Base-by-base conservation (phyloP, 805 yeast genomes). In the Wickerhamomyces queroliae region DNA sequence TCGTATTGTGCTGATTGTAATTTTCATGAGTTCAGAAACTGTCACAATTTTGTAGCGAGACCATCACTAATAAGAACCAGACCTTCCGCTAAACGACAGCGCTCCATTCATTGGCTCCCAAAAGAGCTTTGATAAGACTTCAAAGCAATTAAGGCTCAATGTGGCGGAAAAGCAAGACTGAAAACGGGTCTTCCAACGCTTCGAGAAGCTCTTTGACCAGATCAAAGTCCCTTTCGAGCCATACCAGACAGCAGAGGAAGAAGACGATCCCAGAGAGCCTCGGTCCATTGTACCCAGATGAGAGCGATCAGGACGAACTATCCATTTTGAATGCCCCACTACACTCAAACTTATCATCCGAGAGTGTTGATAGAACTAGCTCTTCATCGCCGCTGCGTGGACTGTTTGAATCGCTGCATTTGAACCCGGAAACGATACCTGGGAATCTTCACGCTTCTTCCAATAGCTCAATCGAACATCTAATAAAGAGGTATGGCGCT, bases 361-460 rank as follows among this genome's bases (percentile, higher is more conserved):
- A 37, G 5, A 29, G 38, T 9, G 12, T 34, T 9, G 17, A 33
- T 6, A 19, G 24, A 24, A 16, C 36, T 3, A 15, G 21, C 22
- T 11, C 22, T 7, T 16, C 26, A 4, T 17, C 39, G 3, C 16
- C 16, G 5, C 23, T 30, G 19, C 15, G 12, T 9, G 37, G 33
- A 3, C 26, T 47, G 11, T 47, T 50, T 36, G 48, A 41, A 7
- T 39, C 42, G n/a, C 30, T 25, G 9, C 9, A 27, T 1, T 26
- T 44, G 10, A 36, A 36, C 19, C 30, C 52, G 10, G 33, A 45
- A 3, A 18, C 52, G 11, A 43, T 52, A 4, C 70, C 70, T 1
- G 66, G 66, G 3, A 62, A 61, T 40, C 43, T 65, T 19, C 70
- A 65, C 43, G 43, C 59, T n/a, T 45, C 59, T 4, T 48, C 65